phyloP scores from a whole-genome alignment of 495 filamentous ascomycete genomes.

The Neurospora sp. region DNA sequence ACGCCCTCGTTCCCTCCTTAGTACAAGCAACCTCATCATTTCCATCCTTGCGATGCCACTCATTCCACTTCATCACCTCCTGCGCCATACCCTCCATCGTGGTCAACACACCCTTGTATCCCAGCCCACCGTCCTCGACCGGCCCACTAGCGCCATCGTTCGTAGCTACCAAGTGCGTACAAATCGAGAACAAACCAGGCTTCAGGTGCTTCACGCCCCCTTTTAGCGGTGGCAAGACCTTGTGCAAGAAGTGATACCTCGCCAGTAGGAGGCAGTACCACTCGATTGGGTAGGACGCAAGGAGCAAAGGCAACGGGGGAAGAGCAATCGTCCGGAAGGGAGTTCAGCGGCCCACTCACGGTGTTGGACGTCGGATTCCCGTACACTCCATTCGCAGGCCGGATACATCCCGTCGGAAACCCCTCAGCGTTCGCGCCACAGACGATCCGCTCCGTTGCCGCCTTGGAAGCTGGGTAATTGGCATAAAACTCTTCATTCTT shows the following conservation, averaged over 20 bases:
- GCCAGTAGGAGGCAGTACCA: conserved; percentile 36
- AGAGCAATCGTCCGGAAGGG: conserved; percentile 24
- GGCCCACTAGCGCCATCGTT: conserved; percentile 33
- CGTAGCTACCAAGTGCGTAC: conserved; percentile 40
- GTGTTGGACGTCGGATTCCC: conserved; percentile 46
- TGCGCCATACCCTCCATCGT: conserved; percentile 46
- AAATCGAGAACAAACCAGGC: conserved; percentile 43
- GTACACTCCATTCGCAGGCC: conserved; percentile 50
- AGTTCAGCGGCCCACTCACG: conserved; percentile 31
- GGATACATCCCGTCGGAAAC: conserved; percentile 47
- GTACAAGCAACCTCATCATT: not conserved
- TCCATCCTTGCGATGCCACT: conserved; percentile 13
- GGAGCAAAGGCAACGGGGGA: conserved; percentile 34
- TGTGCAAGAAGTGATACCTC: conserved; percentile 30
- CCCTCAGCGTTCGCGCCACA: conserved; percentile 32
- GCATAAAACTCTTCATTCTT: conserved; percentile 43
- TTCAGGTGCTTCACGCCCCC: conserved; percentile 41
- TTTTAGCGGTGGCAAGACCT: conserved; percentile 30
- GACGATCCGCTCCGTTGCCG: conserved; percentile 41
- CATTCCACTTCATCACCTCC: conserved; percentile 46
- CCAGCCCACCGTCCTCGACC: conserved; percentile 40
- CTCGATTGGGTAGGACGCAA: conserved; percentile 41
- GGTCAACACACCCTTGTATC: conserved; percentile 39
- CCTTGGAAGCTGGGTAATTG: conserved; percentile 48
- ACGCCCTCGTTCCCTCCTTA: conserved; percentile 4